Base-by-base conservation (phyloP, 1,284 basidiomycete species). In the Xerocomus amazonicus region DNA sequence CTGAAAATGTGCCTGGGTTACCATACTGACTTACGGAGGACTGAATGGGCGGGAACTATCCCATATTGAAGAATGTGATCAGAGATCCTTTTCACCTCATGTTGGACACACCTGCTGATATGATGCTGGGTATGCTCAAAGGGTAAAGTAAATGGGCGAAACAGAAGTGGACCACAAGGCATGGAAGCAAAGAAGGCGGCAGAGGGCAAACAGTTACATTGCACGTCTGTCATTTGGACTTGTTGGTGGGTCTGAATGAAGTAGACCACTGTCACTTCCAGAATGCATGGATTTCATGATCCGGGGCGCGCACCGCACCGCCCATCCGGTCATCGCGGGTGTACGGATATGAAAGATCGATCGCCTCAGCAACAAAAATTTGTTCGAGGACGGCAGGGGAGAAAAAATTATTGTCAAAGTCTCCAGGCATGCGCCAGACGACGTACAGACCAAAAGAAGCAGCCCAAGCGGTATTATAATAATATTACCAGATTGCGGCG, bases 71-170 rank as follows among this genome's bases (percentile, higher is more conserved):
- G 19, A 23, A 23, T 23, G 19, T 2, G 53, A 67, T 57, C 60
- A 68, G 55, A 65, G 60, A 63, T 55, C 41, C 52, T 36, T 3
- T 60, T 54, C 51, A 68, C 63, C 63, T 68, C 63, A 58, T 66
- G 63, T 56, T 53, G 33, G 26, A 56, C 55, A 51, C 67, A 66
- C 65, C 47, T 58, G 50, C 40, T 62, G 62, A 67, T 63, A 59
- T 56, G 62, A 59, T 53, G 52, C 44, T 50, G 39, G 66, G 55
- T 56, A 56, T 55, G 55, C 59, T 55, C 48, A 57, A 54, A 52
- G 55, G 60, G 61, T 48, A 62, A 48, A 45, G 26, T 33, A 41
- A 55, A 62, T 52, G 44, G 50, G 54, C 47, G 51, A 62, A 60
- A 60, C 45, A 54, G 56, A 67, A 42, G 58, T 55, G 26, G 56